Base-by-base conservation (phyloP, 1,284 basidiomycete genomes). In the Tilletiaria anomala region DNA sequence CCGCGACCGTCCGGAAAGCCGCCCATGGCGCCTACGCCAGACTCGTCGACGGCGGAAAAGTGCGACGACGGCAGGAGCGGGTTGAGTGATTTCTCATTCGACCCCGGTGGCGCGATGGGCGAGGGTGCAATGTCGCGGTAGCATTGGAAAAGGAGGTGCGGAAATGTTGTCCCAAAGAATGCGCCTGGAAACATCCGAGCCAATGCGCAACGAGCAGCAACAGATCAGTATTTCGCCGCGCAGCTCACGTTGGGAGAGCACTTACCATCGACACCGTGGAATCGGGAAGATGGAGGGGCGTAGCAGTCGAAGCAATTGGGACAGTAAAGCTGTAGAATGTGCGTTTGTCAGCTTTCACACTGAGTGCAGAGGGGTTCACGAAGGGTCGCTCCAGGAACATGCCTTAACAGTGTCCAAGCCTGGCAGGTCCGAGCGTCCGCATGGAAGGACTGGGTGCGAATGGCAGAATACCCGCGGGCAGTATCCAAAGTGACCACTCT, bases 221-320 rank as follows among this genome's bases (percentile, higher is more conserved):
- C n/a, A n/a, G n/a, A n/a, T n/a, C n/a, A n/a, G n/a, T n/a, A n/a
- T n/a, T n/a, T n/a, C n/a, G n/a, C n/a, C n/a, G n/a, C n/a, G n/a
- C n/a, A n/a, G n/a, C n/a, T n/a, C n/a, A n/a, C n/a, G n/a, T n/a
- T n/a, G n/a, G n/a, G n/a, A n/a, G n/a, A n/a, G n/a, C 22, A 70
- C 78, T 54, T 63, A 81, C 91, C 93, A 69, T 99, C 93, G 22
- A 99, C 86, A 17, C 85, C 83, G 65, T 88, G 83, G 69, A 88
- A 99, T 44, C 89, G 79, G 67, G 83, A 88, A 70, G 84, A 89
- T 3, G 91, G 89, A 2, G 93, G 93, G 1, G 79, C 76, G 69
- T 94, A 99, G 54, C 93, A 85, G 66, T 99, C 93, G 55, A 91
- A 83, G 70, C 93, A 99, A 68, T 93, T 96, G 6, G 93, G 87